phyloP scores from a whole-genome alignment of 345 rosid genomes.

The Syzygium oleosum region DNA sequence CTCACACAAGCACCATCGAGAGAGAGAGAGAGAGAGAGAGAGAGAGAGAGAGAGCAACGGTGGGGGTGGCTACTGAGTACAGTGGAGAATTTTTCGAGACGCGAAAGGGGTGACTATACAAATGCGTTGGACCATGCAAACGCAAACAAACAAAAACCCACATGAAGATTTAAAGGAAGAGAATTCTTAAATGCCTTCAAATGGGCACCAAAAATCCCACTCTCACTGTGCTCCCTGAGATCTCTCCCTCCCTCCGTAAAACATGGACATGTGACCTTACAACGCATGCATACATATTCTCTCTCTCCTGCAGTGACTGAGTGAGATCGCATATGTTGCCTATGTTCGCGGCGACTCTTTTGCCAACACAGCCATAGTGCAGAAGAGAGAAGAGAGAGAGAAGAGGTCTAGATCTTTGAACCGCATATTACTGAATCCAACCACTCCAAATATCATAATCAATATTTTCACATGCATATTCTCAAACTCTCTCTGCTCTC shows the following conservation, averaged over 20 bases:
- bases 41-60: background rate
- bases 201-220: background rate
- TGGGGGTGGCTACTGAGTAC: background rate
- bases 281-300: background rate
- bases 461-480: background rate
- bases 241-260: background rate
- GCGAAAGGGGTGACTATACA: background rate
- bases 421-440: background rate
- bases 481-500: background rate
- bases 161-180: background rate
- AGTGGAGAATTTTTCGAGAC: constrained; percentile 3
- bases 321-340: constrained; percentile 49
- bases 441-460: background rate
- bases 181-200: background rate
- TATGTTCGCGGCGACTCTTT: constrained; percentile 51
- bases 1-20: background rate
- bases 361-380: constrained; percentile 13
- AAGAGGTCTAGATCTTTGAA: background rate
- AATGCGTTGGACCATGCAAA: background rate
- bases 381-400: background rate
- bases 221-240: background rate
- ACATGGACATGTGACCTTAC: constrained; percentile 25
- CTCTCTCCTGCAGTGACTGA: background rate
- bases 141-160: constrained; percentile 2
- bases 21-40: background rate